Evolutionary conservation across 495 filamentous ascomycete species (phyloP).

Genomic region (Penicillium salamii): DNA sequence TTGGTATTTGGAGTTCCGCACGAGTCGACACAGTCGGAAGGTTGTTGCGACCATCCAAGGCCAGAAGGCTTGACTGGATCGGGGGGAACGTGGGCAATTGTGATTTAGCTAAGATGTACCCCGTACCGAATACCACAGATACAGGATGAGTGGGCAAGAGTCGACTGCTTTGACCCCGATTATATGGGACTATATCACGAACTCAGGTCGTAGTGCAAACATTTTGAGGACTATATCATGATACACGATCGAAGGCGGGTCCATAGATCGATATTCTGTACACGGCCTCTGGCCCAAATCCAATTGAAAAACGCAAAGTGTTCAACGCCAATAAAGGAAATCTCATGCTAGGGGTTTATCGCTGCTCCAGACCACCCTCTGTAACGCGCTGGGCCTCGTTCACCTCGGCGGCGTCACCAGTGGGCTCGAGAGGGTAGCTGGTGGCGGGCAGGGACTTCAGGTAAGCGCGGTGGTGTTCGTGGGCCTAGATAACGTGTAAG

Average conservation of each 20-base stretch:
- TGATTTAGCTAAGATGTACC: conserved; percentile 8
- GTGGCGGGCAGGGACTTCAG: conserved; percentile 76
- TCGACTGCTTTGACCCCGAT: conserved; percentile 1
- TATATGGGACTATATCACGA: conserved; percentile 19
- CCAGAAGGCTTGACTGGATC: conserved; percentile 62
- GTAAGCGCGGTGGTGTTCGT: conserved; percentile 79
- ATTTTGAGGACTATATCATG: conserved; percentile 11
- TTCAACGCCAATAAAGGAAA: conserved; percentile 45
- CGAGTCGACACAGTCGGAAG: conserved; percentile 67
- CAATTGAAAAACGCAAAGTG: conserved; percentile 25
- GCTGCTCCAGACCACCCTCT: conserved; percentile 50
- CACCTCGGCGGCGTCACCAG: conserved; percentile 49
- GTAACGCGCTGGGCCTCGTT: conserved; percentile 54
- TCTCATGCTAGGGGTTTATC: conserved; percentile 39
- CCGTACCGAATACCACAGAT: conserved; percentile 4
- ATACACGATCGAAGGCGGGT: conserved; percentile 17
- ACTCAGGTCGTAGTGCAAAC: conserved; percentile 23
- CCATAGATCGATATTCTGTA: conserved; percentile 36
- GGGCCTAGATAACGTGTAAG: conserved; percentile 53
- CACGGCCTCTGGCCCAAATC: conserved; percentile 31
- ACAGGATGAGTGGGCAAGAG: not conserved
- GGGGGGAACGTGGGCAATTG: conserved; percentile 14
- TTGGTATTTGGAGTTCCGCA: conserved; percentile 92
- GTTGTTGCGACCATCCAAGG: conserved; percentile 95
- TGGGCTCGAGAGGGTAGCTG: conserved; percentile 67